Percentiles rank a stretch among this genome's conserved stretches.
Conservation (phyloP, 2,329 filamentous ascomycete genomes). For the Calonectria leucothoes region DNA sequence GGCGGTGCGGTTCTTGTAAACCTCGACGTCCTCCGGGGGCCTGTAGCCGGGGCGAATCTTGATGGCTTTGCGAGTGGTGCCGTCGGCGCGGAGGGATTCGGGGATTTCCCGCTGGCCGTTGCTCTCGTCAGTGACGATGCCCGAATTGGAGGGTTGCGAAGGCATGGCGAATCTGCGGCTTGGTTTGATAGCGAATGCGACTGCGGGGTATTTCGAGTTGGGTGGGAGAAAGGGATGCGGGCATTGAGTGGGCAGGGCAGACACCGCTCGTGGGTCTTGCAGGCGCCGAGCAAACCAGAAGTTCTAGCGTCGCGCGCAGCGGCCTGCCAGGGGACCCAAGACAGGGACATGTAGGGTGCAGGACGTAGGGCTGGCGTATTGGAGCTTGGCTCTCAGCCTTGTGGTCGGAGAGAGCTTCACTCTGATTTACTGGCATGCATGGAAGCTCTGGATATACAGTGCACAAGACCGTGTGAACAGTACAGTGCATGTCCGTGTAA, state of each 20-base stretch:
- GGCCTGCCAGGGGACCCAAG: slow-evolving; percentile 5
- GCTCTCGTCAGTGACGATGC: slow-evolving; percentile 80
- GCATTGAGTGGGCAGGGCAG: slow-evolving; percentile 6
- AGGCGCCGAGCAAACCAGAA: not conserved
- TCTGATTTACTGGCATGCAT: not conserved
- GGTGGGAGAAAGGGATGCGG: slow-evolving; percentile 15
- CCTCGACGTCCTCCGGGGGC: slow-evolving; percentile 93
- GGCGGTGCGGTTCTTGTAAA: slow-evolving; percentile 94
- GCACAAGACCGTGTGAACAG: not conserved
- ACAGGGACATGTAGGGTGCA: slow-evolving; percentile 7
- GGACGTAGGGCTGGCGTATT: slow-evolving; percentile 5
- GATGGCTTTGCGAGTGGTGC: slow-evolving; percentile 92
- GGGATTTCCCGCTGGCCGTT: slow-evolving; percentile 91
- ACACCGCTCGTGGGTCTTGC: slow-evolving; percentile 15
- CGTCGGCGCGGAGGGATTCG: slow-evolving; percentile 86
- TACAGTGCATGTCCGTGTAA: not conserved
- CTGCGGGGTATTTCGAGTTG: slow-evolving; percentile 28
- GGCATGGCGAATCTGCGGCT: slow-evolving; percentile 51
- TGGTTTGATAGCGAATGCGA: slow-evolving; percentile 8
- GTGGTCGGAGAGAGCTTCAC: not conserved
- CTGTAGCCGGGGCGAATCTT: slow-evolving; percentile 93
- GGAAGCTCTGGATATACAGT: not conserved
- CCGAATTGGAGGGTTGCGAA: slow-evolving; percentile 68
- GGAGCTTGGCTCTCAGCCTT: slow-evolving; percentile 7
- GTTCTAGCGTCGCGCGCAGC: slow-evolving; percentile 1